Conservation (phyloP, 2,329 filamentous ascomycete species). For the Zasmidium angulare region DNA sequence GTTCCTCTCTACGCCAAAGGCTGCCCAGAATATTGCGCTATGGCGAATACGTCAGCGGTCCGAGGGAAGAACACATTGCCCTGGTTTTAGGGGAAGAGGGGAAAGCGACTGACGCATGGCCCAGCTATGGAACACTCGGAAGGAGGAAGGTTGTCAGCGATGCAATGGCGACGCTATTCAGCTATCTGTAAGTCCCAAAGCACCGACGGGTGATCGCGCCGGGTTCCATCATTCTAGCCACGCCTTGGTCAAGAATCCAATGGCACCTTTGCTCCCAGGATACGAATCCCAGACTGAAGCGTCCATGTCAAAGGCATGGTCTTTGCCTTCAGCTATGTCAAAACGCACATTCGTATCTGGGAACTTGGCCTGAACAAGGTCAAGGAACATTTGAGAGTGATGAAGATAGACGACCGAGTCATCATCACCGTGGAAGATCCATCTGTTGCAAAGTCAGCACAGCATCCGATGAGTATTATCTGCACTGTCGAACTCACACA, state of each 20-base stretch:
- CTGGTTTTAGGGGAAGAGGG: too few relatives aligned
- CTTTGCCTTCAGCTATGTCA: neutral
- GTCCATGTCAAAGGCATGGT: neutral
- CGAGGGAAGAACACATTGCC: too few relatives aligned
- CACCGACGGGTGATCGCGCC: neutral
- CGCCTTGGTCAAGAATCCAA: neutral
- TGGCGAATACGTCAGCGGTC: too few relatives aligned
- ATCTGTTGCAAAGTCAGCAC: neutral
- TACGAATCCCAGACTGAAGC: neutral
- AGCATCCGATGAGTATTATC: neutral
- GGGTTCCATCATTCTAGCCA: neutral
- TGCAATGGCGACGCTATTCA: neutral
- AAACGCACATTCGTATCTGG: neutral
- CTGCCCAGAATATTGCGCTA: neutral
- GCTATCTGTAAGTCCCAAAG: neutral
- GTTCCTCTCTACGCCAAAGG: neutral
- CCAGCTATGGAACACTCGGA: neutral
- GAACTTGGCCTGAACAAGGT: neutral
- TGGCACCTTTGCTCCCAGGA: neutral
- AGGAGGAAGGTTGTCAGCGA: neutral
- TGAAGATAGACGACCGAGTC: neutral
- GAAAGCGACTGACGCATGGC: neutral
- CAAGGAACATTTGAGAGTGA: neutral
- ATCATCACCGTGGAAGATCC: neutral
- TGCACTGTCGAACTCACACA: too few relatives aligned